These are phyloP conservation scores for Phytopythium boreale DNA, from an alignment of 352 stramenopile genomes.

Conservation along the genomic window DNA sequence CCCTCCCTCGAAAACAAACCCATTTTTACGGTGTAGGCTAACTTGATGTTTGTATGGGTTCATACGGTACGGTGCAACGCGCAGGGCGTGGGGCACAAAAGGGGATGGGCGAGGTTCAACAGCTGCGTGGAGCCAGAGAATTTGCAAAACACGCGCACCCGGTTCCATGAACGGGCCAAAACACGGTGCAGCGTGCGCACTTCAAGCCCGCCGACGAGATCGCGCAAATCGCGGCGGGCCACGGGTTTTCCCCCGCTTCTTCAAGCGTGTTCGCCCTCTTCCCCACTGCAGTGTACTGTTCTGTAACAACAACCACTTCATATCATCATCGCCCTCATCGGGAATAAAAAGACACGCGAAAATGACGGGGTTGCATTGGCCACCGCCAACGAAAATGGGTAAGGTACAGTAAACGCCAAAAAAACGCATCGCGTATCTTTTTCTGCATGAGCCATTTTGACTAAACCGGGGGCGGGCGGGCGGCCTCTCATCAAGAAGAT, in stretches of 20 bases:
- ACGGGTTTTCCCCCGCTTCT: background rate
- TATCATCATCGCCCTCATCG: background rate
- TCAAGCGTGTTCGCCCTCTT: background rate
- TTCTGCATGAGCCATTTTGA: background rate
- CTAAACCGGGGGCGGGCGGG: background rate
- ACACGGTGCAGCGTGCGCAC: background rate
- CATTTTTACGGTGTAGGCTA: background rate
- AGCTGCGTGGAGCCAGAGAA: constrained; percentile 6
- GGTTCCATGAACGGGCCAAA: background rate
- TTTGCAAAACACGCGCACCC: background rate
- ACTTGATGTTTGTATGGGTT: constrained; percentile 2
- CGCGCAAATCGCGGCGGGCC: background rate
- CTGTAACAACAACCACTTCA: too few relatives aligned
- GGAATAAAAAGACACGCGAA: background rate
- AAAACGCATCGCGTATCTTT: background rate
- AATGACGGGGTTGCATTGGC: background rate
- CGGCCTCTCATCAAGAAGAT: background rate
- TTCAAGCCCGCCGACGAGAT: constrained; percentile 1
- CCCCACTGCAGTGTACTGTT: too few relatives aligned
- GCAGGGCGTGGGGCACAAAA: background rate
- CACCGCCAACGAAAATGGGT: background rate
- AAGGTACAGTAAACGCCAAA: background rate
- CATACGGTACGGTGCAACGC: background rate
- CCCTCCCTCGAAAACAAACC: constrained; percentile 7
- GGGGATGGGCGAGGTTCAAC: constrained; percentile 8